Base-by-base conservation (phyloP, 2,329 filamentous ascomycete species). In the Ophiosphaerella herpotricha region DNA sequence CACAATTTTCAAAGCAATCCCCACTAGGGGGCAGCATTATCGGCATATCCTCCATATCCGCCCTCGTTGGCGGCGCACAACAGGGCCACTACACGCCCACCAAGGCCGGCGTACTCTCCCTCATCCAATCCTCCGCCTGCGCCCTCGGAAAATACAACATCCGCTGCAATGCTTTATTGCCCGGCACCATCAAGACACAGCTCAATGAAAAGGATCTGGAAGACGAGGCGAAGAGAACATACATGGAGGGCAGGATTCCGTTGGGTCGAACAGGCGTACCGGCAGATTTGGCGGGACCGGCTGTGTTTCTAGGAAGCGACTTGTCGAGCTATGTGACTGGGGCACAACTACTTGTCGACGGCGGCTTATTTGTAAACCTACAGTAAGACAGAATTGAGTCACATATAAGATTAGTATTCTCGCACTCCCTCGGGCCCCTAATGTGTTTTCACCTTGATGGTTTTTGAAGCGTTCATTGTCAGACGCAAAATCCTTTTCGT, bases 41-140 rank as follows among this genome's bases (percentile, higher is more conserved):
- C 58, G 88, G 83, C 46, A 80, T 92, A 34, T 87, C 83, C 7
- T 88, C 85, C 58, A 90, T 91, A 65, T 85, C 82, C 14, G 89
- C 88, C 0, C 81, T 91, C 11, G 88, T 91, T 0, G 91, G 91
- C 33, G 91, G 90, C 37, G 89, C 86, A 0, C 78, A 81, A 39
- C 91, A 95, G 76, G 86, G 85, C 23, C 91, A 96, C 69, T 96
- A 95, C 74, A 95, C 91, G 13, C 91, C 8, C 14, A 95, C 91
- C 13, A 96, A 96, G 74, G 90, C 91, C 0, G 91, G 90, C 2
- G 82, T 96, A 2, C 69, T 90, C 33, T 89, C 85, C 39, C 78
- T 96, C 38, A 94, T 95, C 84, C 91, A 96, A 77, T 90, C 86
- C 57, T 85, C 85, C 33, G 91, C 91, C 0, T 88, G 90, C 31